These are phyloP conservation scores for Ulmus americana DNA, from an alignment of 331 rosid genomes.

Conservation along the genomic window DNA sequence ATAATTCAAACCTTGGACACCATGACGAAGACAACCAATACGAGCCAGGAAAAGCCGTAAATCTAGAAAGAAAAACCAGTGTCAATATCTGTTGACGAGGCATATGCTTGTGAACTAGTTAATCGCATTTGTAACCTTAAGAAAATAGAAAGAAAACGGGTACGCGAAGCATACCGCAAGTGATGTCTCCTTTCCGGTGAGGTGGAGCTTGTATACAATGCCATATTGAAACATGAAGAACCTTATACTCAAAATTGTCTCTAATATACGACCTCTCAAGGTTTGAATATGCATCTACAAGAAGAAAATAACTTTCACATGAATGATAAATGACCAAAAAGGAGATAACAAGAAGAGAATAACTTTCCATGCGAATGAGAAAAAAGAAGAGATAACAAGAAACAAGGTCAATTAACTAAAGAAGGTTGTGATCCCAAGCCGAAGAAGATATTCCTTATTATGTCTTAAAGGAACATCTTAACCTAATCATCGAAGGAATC, in stretches of 20 bases:
- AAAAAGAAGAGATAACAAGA: not conserved
- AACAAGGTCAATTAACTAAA: not conserved
- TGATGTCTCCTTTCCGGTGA: conserved; percentile 64
- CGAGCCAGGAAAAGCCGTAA: conserved; percentile 91
- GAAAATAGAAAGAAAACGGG: not conserved
- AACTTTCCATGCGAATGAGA: not conserved
- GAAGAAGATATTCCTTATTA: not conserved
- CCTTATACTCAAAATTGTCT: conserved; percentile 80
- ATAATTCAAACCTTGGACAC: conserved; percentile 71
- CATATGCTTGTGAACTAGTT: not conserved
- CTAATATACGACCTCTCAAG: conserved; percentile 80
- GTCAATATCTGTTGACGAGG: conserved; percentile 13
- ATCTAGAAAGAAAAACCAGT: conserved; percentile 38
- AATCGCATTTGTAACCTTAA: not conserved
- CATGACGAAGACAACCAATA: conserved; percentile 61
- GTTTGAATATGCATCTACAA: conserved; percentile 80
- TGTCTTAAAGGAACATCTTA: not conserved
- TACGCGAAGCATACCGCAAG: conserved; percentile 55
- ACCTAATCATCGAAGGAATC: not conserved
- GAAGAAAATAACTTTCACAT: conserved; percentile 11
- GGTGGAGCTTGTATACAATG: conserved; percentile 78
- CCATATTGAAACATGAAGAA: conserved; percentile 79
- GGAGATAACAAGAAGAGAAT: not conserved
- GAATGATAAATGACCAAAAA: conserved; percentile 7
- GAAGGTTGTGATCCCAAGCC: not conserved